Evolutionary conservation across 345 rosid genomes (phyloP), one percentile per base, ranked within the genome.

Genomic region (Salix exigua): DNA sequence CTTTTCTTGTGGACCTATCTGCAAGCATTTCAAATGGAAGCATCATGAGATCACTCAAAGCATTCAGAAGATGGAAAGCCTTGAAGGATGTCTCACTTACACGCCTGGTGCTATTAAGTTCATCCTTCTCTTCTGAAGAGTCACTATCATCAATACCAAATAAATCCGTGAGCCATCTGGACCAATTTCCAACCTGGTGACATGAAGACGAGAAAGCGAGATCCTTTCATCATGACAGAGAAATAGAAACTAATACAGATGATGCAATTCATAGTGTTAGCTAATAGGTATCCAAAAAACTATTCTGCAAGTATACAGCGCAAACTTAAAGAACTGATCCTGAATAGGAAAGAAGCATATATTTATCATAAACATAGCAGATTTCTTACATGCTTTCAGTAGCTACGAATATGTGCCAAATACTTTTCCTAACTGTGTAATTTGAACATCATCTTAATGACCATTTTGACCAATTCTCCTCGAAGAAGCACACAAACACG

Each of bases 11-110:
- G 67, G 91, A 85, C 61, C 81, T 83, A 74, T 91, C 91, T 30
- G 85, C 89, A 65, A 95, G 94, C 93, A 91, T 88, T 73, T 90
- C 94, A 46, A 87, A 91, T 76, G 99, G 99, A 78, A 95, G 94
- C 99, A 91, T 95, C 97, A 95, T 89, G 66, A 93, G 93, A 86
- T 93, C 97, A 69, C 97, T 92, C 83, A 95, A 86, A 25, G 94
- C 92, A 79, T 89, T 88, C 30, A 95, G 96, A 65, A 93, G 89
- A 77, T 72, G 82, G 79, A 95, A 95, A 78, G 89, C 78, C 91
- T 87, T 93, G 85, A 89, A 90, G 60, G 92, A 85, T 75, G 85
- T 75, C 78, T 82, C 85, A 46, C 46, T 14, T 48, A 80, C 86
- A 64, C 33, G 75, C 28, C 74, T 85, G 72, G 75, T 84, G 48